Percentiles rank a stretch among this genome's conserved stretches.
phyloP scores from a whole-genome alignment of 495 filamentous ascomycete species.

The Tetracladium marchalianum region DNA sequence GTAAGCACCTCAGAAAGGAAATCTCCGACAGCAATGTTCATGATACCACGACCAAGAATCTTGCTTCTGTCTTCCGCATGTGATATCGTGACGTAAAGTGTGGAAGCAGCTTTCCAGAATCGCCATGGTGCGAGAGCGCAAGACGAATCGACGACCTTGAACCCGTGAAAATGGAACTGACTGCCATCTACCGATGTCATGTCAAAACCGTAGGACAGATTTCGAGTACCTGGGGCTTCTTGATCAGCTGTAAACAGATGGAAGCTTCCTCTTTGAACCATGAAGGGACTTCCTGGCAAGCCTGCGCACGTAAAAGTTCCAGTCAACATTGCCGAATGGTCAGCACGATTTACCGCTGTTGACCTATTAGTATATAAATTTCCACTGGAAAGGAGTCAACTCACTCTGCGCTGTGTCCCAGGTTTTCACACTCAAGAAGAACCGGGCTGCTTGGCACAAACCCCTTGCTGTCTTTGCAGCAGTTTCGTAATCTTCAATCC shows the following conservation, averaged over 20 bases:
- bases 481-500: conserved; percentile 39
- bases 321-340: conserved; percentile 45
- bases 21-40: conserved; percentile 44
- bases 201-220: conserved; percentile 51
- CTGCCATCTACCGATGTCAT: conserved; percentile 42
- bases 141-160: conserved; percentile 51
- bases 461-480: conserved; percentile 43
- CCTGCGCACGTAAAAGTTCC: conserved; percentile 53
- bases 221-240: conserved; percentile 43
- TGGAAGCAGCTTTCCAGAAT: conserved; percentile 55
- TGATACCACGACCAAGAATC: conserved; percentile 46
- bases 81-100: conserved; percentile 46
- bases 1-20: conserved; percentile 50
- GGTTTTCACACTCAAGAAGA: conserved; percentile 49
- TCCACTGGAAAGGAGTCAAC: neutral
- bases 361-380: conserved; percentile 4
- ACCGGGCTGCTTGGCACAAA: conserved; percentile 42
- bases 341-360: conserved; percentile 28
- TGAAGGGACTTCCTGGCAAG: conserved; percentile 46
- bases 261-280: conserved; percentile 48
- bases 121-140: conserved; percentile 40
- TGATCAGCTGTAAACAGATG: conserved; percentile 46
- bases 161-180: conserved; percentile 47
- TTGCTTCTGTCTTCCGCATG: conserved; percentile 23
- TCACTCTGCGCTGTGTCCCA: conserved; percentile 33